Percentiles rank a stretch among this genome's conserved stretches.
phyloP scores from a whole-genome alignment of 345 rosid species.

The Rhodamnia argentea region DNA sequence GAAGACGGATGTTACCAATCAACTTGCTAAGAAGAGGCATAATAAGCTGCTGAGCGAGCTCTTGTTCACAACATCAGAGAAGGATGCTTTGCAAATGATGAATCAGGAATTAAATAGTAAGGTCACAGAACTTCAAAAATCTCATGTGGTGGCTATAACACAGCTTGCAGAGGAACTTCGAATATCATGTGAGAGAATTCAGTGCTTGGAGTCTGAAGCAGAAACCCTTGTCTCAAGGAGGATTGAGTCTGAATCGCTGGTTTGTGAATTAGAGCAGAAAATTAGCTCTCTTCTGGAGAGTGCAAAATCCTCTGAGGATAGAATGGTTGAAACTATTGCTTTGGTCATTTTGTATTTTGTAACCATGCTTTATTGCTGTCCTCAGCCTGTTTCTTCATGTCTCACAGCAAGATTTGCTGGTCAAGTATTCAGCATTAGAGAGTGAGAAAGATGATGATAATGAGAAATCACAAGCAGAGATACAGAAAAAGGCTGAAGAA shows the following conservation, averaged over 20 bases:
- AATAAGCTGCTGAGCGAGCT: slow-evolving; percentile 47
- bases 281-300: slow-evolving; percentile 33
- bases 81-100: slow-evolving; percentile 32
- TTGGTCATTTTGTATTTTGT: not conserved
- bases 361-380: slow-evolving; percentile 7
- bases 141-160: slow-evolving; percentile 33
- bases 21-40: slow-evolving; percentile 35
- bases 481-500: slow-evolving; percentile 39
- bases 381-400: slow-evolving; percentile 10
- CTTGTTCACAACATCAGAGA: slow-evolving; percentile 34
- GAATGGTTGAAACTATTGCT: slow-evolving; percentile 31
- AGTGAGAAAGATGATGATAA: slow-evolving; percentile 39
- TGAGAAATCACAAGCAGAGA: slow-evolving; percentile 46
- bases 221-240: slow-evolving; percentile 42
- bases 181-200: slow-evolving; percentile 45
- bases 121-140: slow-evolving; percentile 49
- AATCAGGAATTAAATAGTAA: slow-evolving; percentile 33
- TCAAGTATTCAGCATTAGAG: slow-evolving; percentile 49
- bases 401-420: slow-evolving; percentile 52
- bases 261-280: slow-evolving; percentile 45
- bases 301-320: slow-evolving; percentile 47
- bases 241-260: slow-evolving; percentile 40
- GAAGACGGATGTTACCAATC: slow-evolving; percentile 37
- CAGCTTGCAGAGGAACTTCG: slow-evolving; percentile 45
- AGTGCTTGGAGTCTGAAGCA: slow-evolving; percentile 54